Evolutionary conservation across 2,329 filamentous ascomycete genomes (phyloP).

Genomic region (Botrytis tulipae): DNA sequence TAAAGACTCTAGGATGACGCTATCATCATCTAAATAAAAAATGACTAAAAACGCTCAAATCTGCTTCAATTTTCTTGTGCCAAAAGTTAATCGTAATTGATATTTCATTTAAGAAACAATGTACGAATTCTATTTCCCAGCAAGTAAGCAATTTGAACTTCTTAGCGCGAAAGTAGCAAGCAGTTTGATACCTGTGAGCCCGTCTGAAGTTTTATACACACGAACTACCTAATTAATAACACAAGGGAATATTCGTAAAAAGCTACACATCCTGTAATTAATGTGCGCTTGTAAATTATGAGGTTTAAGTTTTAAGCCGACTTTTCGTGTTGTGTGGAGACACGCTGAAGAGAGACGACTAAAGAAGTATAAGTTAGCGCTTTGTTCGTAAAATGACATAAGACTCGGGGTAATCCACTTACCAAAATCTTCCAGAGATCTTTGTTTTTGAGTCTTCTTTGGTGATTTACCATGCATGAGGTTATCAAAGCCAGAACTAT

Average conservation of each 20-base stretch:
- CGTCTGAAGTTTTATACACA: constrained; percentile 21
- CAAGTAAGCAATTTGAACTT: constrained; percentile 19
- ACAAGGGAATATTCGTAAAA: constrained; percentile 17
- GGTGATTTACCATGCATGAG: constrained; percentile 87
- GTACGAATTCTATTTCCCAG: background rate
- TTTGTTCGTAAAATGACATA: constrained; percentile 8
- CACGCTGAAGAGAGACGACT: constrained; percentile 87
- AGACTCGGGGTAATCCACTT: constrained; percentile 45
- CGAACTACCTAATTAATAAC: constrained; percentile 20
- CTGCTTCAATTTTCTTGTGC: constrained; percentile 18
- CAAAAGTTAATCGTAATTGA: constrained; percentile 13
- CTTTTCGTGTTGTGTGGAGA: constrained; percentile 91
- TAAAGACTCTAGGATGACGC: constrained; percentile 18
- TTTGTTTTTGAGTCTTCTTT: constrained; percentile 79
- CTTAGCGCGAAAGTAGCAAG: constrained; percentile 18
- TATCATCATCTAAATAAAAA: constrained; percentile 11
- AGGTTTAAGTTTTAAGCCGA: constrained; percentile 54
- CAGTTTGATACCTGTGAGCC: constrained; percentile 16
- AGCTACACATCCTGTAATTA: constrained; percentile 17
- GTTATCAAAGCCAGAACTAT: constrained; percentile 80
- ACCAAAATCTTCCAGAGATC: constrained; percentile 86
- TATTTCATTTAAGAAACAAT: constrained; percentile 2
- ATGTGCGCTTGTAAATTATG: constrained; percentile 20
- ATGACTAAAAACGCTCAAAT: constrained; percentile 22
- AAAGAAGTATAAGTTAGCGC: constrained; percentile 48